Conservation (phyloP, 1,139 yeast species). For the Debaryomyces nepalensis region DNA sequence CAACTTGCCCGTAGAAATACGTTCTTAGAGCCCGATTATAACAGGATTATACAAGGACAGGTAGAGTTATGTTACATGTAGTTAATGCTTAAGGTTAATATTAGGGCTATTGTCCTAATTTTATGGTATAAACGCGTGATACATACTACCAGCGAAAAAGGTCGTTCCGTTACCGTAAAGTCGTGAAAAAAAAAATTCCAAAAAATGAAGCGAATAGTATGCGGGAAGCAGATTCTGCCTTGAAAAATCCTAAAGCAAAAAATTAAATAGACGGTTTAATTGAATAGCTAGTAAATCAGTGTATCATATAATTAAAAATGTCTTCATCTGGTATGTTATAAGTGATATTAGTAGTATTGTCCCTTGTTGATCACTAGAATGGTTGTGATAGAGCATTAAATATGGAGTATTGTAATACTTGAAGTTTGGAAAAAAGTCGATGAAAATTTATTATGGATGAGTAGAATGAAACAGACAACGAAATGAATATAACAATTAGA, state of each 20-base stretch:
- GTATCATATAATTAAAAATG: conserved; percentile 27
- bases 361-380: background rate
- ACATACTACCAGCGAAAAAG: background rate
- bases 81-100: background rate
- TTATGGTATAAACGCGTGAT: background rate
- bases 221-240: conserved; percentile 8
- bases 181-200: conserved; percentile 6
- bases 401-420: background rate
- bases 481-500: too few relatives aligned
- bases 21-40: too few relatives aligned
- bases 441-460: too few relatives aligned
- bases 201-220: conserved; percentile 7
- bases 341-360: background rate
- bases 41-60: background rate
- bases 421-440: background rate
- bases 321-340: conserved; percentile 37
- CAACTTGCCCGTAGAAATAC: background rate
- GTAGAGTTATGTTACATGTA: background rate
- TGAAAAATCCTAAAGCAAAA: conserved; percentile 11
- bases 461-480: too few relatives aligned
- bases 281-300: conserved; percentile 14
- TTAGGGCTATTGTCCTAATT: conserved; percentile 8
- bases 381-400: too few relatives aligned
- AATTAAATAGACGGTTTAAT: conserved; percentile 4
- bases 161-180: conserved; percentile 6